phyloP scores from a whole-genome alignment of 441 rosid species.

The Pelargonium cotyledonis region DNA sequence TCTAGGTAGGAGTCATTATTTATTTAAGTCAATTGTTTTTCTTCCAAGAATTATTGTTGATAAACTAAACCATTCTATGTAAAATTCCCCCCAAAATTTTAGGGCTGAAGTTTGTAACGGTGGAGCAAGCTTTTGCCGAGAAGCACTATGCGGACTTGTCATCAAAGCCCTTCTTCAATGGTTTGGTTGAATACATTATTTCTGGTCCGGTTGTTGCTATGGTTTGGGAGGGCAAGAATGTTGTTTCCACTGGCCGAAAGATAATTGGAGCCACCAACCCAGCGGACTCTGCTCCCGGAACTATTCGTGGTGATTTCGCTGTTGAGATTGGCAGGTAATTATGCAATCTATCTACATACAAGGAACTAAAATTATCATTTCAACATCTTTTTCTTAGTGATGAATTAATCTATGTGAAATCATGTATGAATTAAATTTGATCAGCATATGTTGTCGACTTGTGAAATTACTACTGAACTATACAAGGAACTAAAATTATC shows the following conservation, averaged over 20 bases:
- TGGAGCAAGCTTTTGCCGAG: conserved; percentile 75
- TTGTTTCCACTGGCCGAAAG: conserved; percentile 71
- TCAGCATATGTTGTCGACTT: too few species aligned
- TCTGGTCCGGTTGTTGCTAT: conserved; percentile 95
- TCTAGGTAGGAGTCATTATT: too few species aligned
- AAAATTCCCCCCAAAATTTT: background rate
- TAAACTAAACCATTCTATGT: too few species aligned
- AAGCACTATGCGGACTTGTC: conserved; percentile 75
- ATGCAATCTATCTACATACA: background rate
- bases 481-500: too few species aligned
- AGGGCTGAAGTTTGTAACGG: conserved; percentile 71
- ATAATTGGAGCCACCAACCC: conserved; percentile 96
- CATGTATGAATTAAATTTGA: too few species aligned
- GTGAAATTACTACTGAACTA: too few species aligned
- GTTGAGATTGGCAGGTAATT: conserved; percentile 76
- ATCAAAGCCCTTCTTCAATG: conserved; percentile 71
- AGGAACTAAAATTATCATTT: too few species aligned
- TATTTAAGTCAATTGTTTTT: too few species aligned
- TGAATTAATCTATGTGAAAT: too few species aligned
- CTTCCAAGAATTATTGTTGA: too few species aligned
- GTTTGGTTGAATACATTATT: conserved; percentile 80
- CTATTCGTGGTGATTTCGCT: conserved; percentile 89
- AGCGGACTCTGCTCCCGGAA: conserved; percentile 82
- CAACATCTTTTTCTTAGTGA: too few species aligned
- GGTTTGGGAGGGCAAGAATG: conserved; percentile 92